Evolutionary conservation across 148 eudicot genomes (phyloP), one percentile per base, ranked within the genome.

Genomic region (Polygonum aviculare): DNA sequence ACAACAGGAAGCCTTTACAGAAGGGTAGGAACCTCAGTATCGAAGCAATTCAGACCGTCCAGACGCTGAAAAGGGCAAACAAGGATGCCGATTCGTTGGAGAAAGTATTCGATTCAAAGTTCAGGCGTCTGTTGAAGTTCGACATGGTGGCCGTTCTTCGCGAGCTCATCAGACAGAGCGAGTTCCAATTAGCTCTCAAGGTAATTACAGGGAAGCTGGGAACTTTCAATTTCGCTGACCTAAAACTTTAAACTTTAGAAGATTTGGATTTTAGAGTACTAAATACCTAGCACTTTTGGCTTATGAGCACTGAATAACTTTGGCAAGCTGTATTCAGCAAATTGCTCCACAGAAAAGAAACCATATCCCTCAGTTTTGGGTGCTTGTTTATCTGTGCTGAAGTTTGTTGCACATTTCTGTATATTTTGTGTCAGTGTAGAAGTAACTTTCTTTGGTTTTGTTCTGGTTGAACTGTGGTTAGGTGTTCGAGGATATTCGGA

Each of bases 111-210:
- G 50, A 60, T 50, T 80, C 72, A 70, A 85, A 78, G 55, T 80
- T 87, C 63, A 85, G 57, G 49, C 83, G 93, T 5, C 77, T 89
- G 62, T 55, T 89, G 69, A 89, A 83, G 81, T 55, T 72, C n/a
- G 93, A 87, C 76, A 89, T 87, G 93, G 78, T 89, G 70, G 93
- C 93, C 10, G 88, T 89, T 73, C 86, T 89, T 44, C 86, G 85
- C n/a, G 93, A 89, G 77, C 86, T 89, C 26, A 82, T 89, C 50
- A 88, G 89, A 54, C 93, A 89, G 74, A 79, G 81, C 10, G 80
- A 87, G 72, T 85, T 80, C 75, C 74, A 50, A 36, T 69, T 89
- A 60, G 88, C 87, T 38, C 83, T 89, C 59, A 81, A 82, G 93
- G 93, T 89, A 52, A 44, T 89, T 40, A 72, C 19, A 19, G 3